Percentiles rank a stretch among this genome's conserved stretches.
These are phyloP conservation scores for Capsella bursapastoris DNA, from an alignment of 345 rosid species.

Conservation along the genomic window DNA sequence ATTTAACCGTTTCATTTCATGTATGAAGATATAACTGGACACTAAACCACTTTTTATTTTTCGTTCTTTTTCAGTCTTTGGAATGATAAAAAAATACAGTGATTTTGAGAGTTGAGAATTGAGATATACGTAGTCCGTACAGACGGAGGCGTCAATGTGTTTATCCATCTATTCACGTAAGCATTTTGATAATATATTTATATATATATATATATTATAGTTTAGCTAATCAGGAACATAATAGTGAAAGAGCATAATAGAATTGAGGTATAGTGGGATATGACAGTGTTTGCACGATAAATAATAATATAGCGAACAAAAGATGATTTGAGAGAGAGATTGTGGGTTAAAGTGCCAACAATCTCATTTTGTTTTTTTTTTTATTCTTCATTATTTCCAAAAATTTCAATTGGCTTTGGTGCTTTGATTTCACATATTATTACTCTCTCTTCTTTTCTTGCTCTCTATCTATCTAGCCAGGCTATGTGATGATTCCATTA, in stretches of 20 bases:
- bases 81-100: background rate
- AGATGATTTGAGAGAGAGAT: slow-evolving; percentile 26
- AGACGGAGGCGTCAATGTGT: slow-evolving; percentile 7
- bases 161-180: slow-evolving; percentile 24
- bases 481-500: slow-evolving; percentile 29
- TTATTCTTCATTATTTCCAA: slow-evolving; percentile 25
- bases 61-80: background rate
- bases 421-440: slow-evolving; percentile 30
- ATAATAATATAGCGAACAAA: slow-evolving; percentile 29
- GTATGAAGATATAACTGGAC: slow-evolving; percentile 13
- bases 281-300: slow-evolving; percentile 40
- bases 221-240: background rate
- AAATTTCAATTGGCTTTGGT: slow-evolving; percentile 22
- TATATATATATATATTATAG: background rate
- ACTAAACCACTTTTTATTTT: background rate
- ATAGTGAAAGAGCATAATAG: slow-evolving; percentile 41
- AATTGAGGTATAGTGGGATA: slow-evolving; percentile 38
- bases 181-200: background rate
- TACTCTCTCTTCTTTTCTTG: background rate
- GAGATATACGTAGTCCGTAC: slow-evolving; percentile 30
- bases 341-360: slow-evolving; percentile 46
- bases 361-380: slow-evolving; percentile 26
- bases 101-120: slow-evolving; percentile 16
- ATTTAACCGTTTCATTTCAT: slow-evolving; percentile 5
- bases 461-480: background rate